Evolutionary conservation across 2,329 filamentous ascomycete species (phyloP), one percentile per base, ranked within the genome.

Genomic region (Neodidymelliopsis sp.): DNA sequence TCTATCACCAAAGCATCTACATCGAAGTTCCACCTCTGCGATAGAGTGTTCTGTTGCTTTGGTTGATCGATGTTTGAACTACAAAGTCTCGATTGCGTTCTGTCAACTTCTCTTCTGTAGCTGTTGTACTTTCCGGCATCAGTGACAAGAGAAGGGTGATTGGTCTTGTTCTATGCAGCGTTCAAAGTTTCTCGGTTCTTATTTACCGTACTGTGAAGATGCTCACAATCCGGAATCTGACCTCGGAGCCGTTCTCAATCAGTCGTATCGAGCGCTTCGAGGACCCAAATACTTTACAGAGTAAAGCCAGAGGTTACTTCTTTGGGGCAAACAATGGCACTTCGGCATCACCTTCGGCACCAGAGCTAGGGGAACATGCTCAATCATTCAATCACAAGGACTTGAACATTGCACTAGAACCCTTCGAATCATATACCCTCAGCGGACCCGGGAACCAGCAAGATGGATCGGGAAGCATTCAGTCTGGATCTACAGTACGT

Each of bases 221-320:
- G 47, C 29, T 96, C 59, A 89, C 83, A 4, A 84, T 97, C 63
- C 90, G 92, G 64, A 97, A 97, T 72, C 77, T 96, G 57, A 93
- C 90, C 33, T 79, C 83, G 48, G 86, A 83, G 37, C 80, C 85
- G n/a, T 77, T 96, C 45, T 84, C 87, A 59, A 81, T 97, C 62
- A 86, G 85, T 71, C 72, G 79, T 51, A 78, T 93, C 49, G 89
- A 95, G 76, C 86, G 87, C 59, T 91, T 91, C 70, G 82, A 85
- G 59, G 80, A 76, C 35, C 78, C 74, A 42, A 76, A 81, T 54
- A 71, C 78, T 12, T 57, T 64, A 29, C 65, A 72, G 54, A 69
- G 49, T 44, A 70, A 53, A 53, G 55, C 51, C 46, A 67, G 50
- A 53, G 64, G 58, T 54, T 72, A 60, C 49, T 73, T 65, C 60